Evolutionary conservation across 805 yeast genomes (phyloP).

Genomic region (Martiniozyma abietophila): DNA sequence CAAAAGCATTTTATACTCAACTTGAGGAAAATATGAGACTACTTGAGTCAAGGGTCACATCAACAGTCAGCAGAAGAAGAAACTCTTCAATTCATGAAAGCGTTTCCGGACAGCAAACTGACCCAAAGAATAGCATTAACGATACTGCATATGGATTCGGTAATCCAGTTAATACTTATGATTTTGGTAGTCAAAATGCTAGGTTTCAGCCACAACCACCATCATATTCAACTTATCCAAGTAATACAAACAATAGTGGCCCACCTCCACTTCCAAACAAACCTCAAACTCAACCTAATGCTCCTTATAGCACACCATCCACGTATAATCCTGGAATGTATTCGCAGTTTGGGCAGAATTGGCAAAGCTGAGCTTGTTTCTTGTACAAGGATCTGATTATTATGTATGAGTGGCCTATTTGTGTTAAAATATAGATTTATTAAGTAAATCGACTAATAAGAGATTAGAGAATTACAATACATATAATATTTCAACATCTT

Average conservation of each 20-base stretch:
- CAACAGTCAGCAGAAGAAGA: constrained; percentile 22
- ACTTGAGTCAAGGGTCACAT: constrained; percentile 20
- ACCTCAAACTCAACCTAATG: constrained; percentile 20
- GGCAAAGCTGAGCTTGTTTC: too few species aligned
- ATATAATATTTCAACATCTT: too few species aligned
- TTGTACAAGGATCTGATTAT: too few species aligned
- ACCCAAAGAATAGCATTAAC: too few species aligned
- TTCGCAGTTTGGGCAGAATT: constrained; percentile 24
- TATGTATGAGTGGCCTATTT: too few species aligned
- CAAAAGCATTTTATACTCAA: constrained; percentile 48
- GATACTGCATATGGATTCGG: too few species aligned
- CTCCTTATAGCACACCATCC: constrained; percentile 42
- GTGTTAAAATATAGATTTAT: too few species aligned
- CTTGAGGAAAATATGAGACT: constrained; percentile 28
- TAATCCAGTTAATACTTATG: too few species aligned
- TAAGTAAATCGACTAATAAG: too few species aligned
- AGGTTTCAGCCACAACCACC: constrained; percentile 5
- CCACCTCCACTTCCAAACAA: constrained; percentile 22
- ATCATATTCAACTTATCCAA: not conserved
- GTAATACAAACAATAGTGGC: not conserved
- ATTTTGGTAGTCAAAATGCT: too few species aligned
- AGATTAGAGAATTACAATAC: too few species aligned
- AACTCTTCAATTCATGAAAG: constrained; percentile 2
- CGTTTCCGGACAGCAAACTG: too few species aligned
- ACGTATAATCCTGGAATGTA: constrained; percentile 41